phyloP scores from a whole-genome alignment of 164 flowering plant genomes.

The Magnolia officinalis region DNA sequence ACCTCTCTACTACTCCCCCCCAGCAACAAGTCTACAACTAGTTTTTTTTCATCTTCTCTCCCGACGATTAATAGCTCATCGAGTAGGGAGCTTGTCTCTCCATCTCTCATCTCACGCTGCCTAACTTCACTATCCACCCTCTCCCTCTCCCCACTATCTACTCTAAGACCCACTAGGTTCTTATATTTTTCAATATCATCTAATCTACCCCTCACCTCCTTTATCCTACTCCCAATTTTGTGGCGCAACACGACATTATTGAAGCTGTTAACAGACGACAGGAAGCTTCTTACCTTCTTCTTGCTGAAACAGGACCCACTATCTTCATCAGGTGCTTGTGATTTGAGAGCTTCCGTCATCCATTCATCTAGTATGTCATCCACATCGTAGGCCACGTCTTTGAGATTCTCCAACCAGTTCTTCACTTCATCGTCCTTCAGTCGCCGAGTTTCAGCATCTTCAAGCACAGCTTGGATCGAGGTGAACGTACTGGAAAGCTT shows the following conservation, averaged over 20 bases:
- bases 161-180: neutral
- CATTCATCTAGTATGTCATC: conserved; percentile 6
- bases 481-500: conserved; percentile 11
- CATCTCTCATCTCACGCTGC: neutral
- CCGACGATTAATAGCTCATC: neutral
- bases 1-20: neutral
- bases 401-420: neutral
- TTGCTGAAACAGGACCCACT: too few species aligned
- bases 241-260: neutral
- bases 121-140: neutral
- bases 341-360: too few species aligned
- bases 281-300: neutral
- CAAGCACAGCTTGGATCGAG: conserved; percentile 15
- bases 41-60: neutral
- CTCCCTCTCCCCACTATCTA: too few species aligned
- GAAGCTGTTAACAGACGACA: neutral
- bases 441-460: conserved; percentile 27
- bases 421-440: conserved; percentile 11
- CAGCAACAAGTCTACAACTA: neutral
- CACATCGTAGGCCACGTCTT: conserved; percentile 8
- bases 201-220: neutral
- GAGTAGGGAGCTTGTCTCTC: neutral
- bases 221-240: neutral
- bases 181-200: neutral
- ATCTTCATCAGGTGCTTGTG: neutral